phyloP scores from a whole-genome alignment of 768 basidiomycete genomes.

The Sistotremastrum niveocremeum region DNA sequence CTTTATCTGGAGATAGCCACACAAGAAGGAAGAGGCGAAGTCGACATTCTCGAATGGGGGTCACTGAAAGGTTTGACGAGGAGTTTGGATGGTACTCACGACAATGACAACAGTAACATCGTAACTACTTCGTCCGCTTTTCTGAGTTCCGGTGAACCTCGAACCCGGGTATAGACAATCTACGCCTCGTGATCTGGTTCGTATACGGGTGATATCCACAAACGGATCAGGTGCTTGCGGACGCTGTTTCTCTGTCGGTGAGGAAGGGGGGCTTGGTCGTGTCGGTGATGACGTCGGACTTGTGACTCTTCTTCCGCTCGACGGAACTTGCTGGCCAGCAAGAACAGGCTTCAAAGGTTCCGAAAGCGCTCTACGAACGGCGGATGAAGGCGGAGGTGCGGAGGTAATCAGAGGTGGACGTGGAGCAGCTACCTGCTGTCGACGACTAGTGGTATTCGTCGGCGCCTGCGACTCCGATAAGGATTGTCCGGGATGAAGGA shows the following conservation, averaged over 20 bases:
- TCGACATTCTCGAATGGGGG: conserved; percentile 60
- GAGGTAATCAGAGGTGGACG: too few species aligned
- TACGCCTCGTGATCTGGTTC: conserved; percentile 57
- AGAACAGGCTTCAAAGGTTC: too few species aligned
- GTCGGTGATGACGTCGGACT: too few species aligned
- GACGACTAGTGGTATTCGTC: too few species aligned
- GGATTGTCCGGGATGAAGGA: too few species aligned
- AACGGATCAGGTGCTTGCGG: conserved; percentile 33
- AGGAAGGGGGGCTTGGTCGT: too few species aligned
- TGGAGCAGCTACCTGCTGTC: too few species aligned
- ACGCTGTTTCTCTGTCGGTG: neutral
- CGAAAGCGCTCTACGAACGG: too few species aligned
- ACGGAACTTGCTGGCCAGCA: too few species aligned
- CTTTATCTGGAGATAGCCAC: conserved; percentile 86
- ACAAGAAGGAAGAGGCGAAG: conserved; percentile 71
- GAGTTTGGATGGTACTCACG: conserved; percentile 36
- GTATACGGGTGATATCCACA: conserved; percentile 63
- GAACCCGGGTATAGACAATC: conserved; percentile 83
- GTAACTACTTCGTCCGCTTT: conserved; percentile 87
- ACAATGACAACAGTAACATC: conserved; percentile 88
- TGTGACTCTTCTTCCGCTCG: too few species aligned
- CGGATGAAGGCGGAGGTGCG: too few species aligned
- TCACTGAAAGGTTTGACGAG: neutral
- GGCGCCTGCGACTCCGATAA: too few species aligned
- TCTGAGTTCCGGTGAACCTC: conserved; percentile 82